Evolutionary conservation across 106 monocot species (phyloP), one percentile per base, ranked within the genome.

Genomic region (Ottelia alismoides): DNA sequence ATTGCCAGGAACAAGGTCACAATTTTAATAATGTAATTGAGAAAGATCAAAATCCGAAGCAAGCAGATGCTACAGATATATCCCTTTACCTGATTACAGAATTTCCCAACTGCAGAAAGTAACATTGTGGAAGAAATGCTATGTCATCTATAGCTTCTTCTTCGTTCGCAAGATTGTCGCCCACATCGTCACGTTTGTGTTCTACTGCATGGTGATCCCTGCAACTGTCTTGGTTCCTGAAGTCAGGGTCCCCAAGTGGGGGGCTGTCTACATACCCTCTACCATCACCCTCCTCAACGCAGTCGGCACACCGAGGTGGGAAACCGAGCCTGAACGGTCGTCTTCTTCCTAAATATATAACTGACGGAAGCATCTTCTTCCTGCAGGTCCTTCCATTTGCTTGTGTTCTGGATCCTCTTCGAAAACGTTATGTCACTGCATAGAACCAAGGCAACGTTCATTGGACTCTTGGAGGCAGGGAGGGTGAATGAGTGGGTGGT

Each of bases 241-340:
- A 74, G 64, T 86, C 19, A 23, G 17, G 30, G 47, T 86, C 25
- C 77, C 80, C 24, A 49, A 60, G 9, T 74, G 80, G 80, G 80
- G 80, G 16, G 66, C 76, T 16, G 27, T n/a, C n/a, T n/a, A n/a
- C n/a, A n/a, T n/a, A n/a, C n/a, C n/a, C n/a, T n/a, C n/a, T n/a
- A n/a, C n/a, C n/a, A n/a, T n/a, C n/a, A n/a, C n/a, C n/a, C n/a
- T n/a, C n/a, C n/a, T n/a, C n/a, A n/a, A n/a, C n/a, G n/a, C n/a
- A n/a, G n/a, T n/a, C n/a, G n/a, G n/a, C n/a, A n/a, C n/a, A n/a
- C n/a, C n/a, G n/a, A n/a, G 14, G 74, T 1, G 62, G 70, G 44
- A 86, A 76, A n/a, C 77, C 77, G 40, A 64, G 85, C 23, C n/a
- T n/a, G n/a, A n/a, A n/a, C n/a, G 11, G 5, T 20, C 6, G 28